Percentiles rank a stretch among this genome's conserved stretches.
Conservation (phyloP, 2,329 filamentous ascomycete genomes). For the Fusarium oxysporum region DNA sequence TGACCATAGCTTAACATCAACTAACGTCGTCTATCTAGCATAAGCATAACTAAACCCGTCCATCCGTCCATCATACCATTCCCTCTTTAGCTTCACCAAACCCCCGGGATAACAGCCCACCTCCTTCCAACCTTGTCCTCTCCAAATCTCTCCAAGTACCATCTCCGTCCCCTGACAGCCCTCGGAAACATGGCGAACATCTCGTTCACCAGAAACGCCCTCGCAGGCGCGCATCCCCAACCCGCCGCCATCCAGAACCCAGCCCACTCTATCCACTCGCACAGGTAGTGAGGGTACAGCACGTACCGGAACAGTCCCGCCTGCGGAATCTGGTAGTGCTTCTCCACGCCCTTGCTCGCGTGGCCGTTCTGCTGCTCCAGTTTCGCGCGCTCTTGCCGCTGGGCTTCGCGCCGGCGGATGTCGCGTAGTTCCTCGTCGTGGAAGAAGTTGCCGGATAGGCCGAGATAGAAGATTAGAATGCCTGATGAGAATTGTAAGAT, state of each 20-base stretch:
- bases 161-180: constrained; percentile 81
- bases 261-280: constrained; percentile 95
- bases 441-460: constrained; percentile 83
- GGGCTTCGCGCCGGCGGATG: constrained; percentile 78
- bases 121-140: constrained; percentile 79
- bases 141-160: constrained; percentile 92
- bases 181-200: constrained; percentile 90
- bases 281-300: constrained; percentile 93
- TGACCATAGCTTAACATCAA: neutral
- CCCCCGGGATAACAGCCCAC: constrained; percentile 75
- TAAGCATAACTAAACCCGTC: neutral
- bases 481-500: constrained; percentile 68
- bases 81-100: constrained; percentile 59
- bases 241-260: constrained; percentile 86
- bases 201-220: constrained; percentile 88
- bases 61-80: neutral
- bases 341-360: constrained; percentile 59
- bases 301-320: constrained; percentile 85
- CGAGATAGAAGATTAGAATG: constrained; percentile 79
- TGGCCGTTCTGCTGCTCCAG: constrained; percentile 52
- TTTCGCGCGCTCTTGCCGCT: constrained; percentile 60
- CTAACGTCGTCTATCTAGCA: constrained; percentile 11
- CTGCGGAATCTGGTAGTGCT: constrained; percentile 88
- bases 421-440: constrained; percentile 92
- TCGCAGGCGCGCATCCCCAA: constrained; percentile 76